These are phyloP conservation scores for Rubia balearica DNA, from an alignment of 305 asterid genomes.

Conservation along the genomic window DNA sequence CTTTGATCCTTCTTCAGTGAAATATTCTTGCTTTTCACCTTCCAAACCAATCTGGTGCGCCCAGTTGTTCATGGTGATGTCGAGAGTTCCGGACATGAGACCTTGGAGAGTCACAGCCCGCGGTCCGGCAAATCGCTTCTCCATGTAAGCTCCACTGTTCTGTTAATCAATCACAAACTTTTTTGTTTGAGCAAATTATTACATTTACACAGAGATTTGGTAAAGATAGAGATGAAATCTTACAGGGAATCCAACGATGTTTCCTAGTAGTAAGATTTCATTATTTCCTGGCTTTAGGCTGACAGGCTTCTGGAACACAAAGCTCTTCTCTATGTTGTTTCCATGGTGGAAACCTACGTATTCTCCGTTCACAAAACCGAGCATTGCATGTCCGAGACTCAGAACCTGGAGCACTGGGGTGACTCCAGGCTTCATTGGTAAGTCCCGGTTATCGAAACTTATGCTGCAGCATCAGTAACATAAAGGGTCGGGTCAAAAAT, in stretches of 20 bases:
- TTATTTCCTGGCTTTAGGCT: slow-evolving; percentile 46
- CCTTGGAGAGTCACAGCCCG: slow-evolving; percentile 60
- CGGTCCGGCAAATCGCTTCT: slow-evolving; percentile 85
- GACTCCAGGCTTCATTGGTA: slow-evolving; percentile 53
- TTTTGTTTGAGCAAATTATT: background rate
- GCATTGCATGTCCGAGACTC: slow-evolving; percentile 78
- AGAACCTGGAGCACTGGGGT: slow-evolving; percentile 53
- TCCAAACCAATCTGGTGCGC: slow-evolving; percentile 58
- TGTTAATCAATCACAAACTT: slow-evolving; percentile 10
- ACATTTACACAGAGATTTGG: background rate
- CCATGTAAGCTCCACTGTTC: slow-evolving; percentile 98
- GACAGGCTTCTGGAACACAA: slow-evolving; percentile 43
- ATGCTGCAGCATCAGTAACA: slow-evolving; percentile 29
- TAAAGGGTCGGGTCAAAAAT: background rate
- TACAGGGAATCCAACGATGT: slow-evolving; percentile 84
- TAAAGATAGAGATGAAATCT: background rate
- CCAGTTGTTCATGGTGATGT: slow-evolving; percentile 60
- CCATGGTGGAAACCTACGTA: slow-evolving; percentile 79
- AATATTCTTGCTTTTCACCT: slow-evolving; percentile 50
- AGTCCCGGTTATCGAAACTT: slow-evolving; percentile 33
- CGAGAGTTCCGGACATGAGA: slow-evolving; percentile 84
- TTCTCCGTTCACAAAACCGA: slow-evolving; percentile 61
- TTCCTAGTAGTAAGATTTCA: slow-evolving; percentile 51
- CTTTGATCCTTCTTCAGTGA: slow-evolving; percentile 55
- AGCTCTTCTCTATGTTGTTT: slow-evolving; percentile 70